Conservation (phyloP, 352 stramenopile genomes). For the Blastocystis sp. region DNA sequence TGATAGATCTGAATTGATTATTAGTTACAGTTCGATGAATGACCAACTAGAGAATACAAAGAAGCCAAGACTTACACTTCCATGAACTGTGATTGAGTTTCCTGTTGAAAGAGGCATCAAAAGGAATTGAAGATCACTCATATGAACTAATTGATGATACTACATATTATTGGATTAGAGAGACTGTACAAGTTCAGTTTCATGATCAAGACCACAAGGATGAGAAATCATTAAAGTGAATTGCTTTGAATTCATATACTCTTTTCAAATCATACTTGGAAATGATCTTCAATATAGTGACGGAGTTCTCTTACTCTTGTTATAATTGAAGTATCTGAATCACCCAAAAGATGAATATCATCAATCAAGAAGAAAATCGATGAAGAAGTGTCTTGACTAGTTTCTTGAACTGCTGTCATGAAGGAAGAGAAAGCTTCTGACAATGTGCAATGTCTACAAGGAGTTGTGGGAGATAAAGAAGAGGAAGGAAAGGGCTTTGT, state of each 20-base stretch:
- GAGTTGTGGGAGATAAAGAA: too few species aligned
- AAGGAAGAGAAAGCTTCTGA: neutral
- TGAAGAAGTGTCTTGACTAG: neutral
- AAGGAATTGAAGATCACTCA: conserved; percentile 21
- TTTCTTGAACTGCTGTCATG: neutral
- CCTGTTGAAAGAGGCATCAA: conserved; percentile 29
- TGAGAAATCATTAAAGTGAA: conserved; percentile 6
- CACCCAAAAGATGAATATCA: neutral
- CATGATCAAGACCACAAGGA: conserved; percentile 36
- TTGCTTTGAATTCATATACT: neutral
- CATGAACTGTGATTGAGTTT: neutral
- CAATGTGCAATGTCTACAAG: too few species aligned
- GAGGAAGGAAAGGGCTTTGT: neutral
- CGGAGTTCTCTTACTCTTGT: neutral
- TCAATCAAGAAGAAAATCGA: conserved; percentile 11
- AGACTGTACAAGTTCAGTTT: neutral
- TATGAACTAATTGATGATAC: conserved; percentile 22
- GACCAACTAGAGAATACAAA: neutral
- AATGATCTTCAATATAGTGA: conserved; percentile 3
- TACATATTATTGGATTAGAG: neutral
- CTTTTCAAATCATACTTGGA: neutral
- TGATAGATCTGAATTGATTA: neutral
- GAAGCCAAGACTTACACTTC: neutral
- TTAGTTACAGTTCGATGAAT: neutral
- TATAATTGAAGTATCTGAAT: neutral